phyloP scores from a whole-genome alignment of 2,329 filamentous ascomycete genomes.

The Epichloe gansuensis region DNA sequence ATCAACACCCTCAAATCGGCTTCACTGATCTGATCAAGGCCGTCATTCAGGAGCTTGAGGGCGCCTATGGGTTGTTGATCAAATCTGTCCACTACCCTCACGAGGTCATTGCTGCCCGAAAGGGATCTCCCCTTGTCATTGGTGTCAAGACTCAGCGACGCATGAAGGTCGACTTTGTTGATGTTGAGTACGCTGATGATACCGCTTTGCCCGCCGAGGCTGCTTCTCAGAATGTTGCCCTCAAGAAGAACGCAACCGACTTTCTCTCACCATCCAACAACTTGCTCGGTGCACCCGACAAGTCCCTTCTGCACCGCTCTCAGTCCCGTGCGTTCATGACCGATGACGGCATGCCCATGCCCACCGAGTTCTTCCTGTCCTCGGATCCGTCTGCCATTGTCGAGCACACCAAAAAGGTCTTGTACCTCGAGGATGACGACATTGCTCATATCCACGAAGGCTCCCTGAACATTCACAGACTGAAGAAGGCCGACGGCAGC shows the following conservation, averaged over 20 bases:
- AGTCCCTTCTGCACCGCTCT: constrained; percentile 94
- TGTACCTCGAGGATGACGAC: constrained; percentile 98
- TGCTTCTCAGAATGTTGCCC: constrained; percentile 87
- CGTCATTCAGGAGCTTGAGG: constrained; percentile 95
- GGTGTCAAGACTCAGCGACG: constrained; percentile 94
- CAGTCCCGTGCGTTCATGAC: constrained; percentile 98
- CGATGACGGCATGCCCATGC: constrained; percentile 94
- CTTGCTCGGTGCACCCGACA: constrained; percentile 82
- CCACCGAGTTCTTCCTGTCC: constrained; percentile 97
- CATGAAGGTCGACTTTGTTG: constrained; percentile 99
- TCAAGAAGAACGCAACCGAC: constrained; percentile 72
- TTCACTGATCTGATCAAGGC: constrained; percentile 96
- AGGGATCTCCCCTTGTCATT: constrained; percentile 94
- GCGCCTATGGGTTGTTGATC: constrained; percentile 90
- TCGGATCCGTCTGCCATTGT: constrained; percentile 97
- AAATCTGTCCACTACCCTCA: constrained; percentile 98
- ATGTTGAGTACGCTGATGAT: constrained; percentile 92
- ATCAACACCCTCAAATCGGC: constrained; percentile 84
- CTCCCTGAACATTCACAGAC: constrained; percentile 94
- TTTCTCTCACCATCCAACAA: constrained; percentile 49
- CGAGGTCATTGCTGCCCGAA: constrained; percentile 93
- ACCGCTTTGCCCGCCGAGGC: constrained; percentile 77
- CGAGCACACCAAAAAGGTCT: constrained; percentile 99
- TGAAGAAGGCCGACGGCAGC: constrained; percentile 91
- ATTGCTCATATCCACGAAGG: constrained; percentile 99